Evolutionary conservation across 768 basidiomycete genomes (phyloP).

Genomic region (Cyclocybe cylindracea): DNA sequence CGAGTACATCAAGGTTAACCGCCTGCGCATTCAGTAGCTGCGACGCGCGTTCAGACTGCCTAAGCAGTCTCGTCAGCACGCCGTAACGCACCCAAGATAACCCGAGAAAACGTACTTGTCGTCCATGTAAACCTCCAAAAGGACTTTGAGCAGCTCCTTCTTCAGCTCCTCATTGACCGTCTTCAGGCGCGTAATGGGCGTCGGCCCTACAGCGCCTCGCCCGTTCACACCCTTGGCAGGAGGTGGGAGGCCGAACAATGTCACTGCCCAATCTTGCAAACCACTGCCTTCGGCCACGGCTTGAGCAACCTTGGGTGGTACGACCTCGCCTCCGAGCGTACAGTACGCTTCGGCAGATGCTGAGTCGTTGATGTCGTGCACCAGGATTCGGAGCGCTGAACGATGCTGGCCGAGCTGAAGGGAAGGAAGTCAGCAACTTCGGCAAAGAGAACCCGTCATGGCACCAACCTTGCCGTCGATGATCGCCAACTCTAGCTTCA

Average conservation of each 20-base stretch:
- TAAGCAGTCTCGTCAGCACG: conserved; percentile 21
- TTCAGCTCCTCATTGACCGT: conserved; percentile 50
- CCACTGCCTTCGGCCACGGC: conserved; percentile 47
- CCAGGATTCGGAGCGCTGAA: conserved; percentile 66
- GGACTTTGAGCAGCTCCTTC: conserved; percentile 61
- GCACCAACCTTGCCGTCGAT: conserved; percentile 73
- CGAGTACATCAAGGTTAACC: conserved; percentile 71
- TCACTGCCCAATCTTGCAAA: conserved; percentile 55
- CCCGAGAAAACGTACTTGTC: conserved; percentile 55
- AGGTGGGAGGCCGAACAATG: conserved; percentile 37
- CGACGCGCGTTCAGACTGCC: conserved; percentile 61
- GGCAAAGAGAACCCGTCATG: neutral
- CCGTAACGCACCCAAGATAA: neutral
- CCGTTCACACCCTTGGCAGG: conserved; percentile 26
- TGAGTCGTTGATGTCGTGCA: conserved; percentile 69
- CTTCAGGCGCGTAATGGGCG: conserved; percentile 29
- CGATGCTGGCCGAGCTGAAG: conserved; percentile 50
- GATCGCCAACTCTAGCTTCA: conserved; percentile 76
- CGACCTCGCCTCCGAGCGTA: conserved; percentile 72
- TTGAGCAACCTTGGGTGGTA: conserved; percentile 60
- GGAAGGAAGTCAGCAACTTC: neutral
- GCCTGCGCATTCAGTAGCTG: conserved; percentile 80
- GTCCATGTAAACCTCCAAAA: conserved; percentile 83
- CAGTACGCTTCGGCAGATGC: conserved; percentile 87
- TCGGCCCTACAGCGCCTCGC: conserved; percentile 6